Base-by-base conservation (phyloP, 2,329 filamentous ascomycete species). In the Mycocentrospora acerina region DNA sequence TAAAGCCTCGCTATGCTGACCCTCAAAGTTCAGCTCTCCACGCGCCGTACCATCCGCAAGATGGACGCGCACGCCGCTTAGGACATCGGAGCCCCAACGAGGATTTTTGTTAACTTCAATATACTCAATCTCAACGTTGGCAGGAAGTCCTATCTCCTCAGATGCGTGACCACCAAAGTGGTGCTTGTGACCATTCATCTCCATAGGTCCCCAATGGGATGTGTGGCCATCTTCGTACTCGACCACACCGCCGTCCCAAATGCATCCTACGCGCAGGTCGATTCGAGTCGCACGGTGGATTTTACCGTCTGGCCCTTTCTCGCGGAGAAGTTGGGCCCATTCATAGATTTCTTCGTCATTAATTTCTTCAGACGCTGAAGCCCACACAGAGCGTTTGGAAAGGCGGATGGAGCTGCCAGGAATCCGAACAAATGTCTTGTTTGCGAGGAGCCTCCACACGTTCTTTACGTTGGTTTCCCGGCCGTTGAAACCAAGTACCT, bases 211-310 rank as follows among this genome's bases (percentile, higher is more conserved):
- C 50, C 72, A 76, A 18, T 72, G 69, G 11, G 67, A 63, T 8
- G 47, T 53, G n/a, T 64, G 59, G 7, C 71, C 72, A 36, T 76
- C 72, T 29, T 55, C 57, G 46, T 72, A 77, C 43, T 71, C 59
- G 3, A 77, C 67, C 22, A 71, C 63, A 4, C 69, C 72, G 17
- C 74, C 72, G 35, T 77, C 73, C 27, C 75, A 66, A 6, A 58
- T 49, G 27, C 55, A 62, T 4, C 74, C 74, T 5, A 75, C 68
- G 2, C 72, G 63, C 3, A 76, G 48, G 43, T 77, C 73, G 18
- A 77, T 70, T 12, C 58, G 64, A 2, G 55, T 62, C 1, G 71
- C 73, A n/a, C 59, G 57, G 9, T 68, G 55, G 4, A 75, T 24
- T 14, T 38, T 44, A 24, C 67, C 68, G 19, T 64, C 50, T 9